Evolutionary conservation across 805 yeast genomes (phyloP).

Genomic region (Metschnikowia lachancei): DNA sequence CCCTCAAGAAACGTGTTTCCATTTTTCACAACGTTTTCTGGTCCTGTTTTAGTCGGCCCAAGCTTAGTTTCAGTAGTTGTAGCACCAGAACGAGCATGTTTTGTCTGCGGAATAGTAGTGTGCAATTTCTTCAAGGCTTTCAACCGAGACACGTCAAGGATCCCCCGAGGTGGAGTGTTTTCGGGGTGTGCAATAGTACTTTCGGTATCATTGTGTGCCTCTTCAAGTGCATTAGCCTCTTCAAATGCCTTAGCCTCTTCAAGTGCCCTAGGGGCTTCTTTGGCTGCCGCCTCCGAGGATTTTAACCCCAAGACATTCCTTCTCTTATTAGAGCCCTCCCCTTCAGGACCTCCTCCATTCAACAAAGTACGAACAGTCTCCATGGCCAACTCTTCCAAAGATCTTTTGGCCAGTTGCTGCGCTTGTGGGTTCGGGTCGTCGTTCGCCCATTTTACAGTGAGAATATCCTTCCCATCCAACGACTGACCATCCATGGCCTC

Average conservation of each 20-base stretch:
- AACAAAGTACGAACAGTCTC: slow-evolving; percentile 50
- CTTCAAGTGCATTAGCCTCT: too few relatives aligned
- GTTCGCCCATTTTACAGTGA: slow-evolving; percentile 82
- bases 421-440: slow-evolving; percentile 81
- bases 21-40: neutral
- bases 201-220: neutral
- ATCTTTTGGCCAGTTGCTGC: slow-evolving; percentile 46
- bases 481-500: slow-evolving; percentile 91
- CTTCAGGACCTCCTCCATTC: neutral
- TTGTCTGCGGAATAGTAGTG: neutral
- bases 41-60: neutral
- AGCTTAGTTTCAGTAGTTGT: too few relatives aligned
- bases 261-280: too few relatives aligned
- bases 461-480: slow-evolving; percentile 56
- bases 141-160: slow-evolving; percentile 3
- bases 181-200: too few relatives aligned
- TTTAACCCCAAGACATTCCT: too few relatives aligned
- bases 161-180: too few relatives aligned
- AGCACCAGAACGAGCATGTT: too few relatives aligned
- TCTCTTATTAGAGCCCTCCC: too few relatives aligned
- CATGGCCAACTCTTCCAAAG: slow-evolving; percentile 51
- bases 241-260: too few relatives aligned
- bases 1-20: slow-evolving; percentile 20
- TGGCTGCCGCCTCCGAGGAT: too few relatives aligned
- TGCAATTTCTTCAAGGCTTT: slow-evolving; percentile 3